These are phyloP conservation scores for Penicillium coprophilum DNA, from an alignment of 495 filamentous ascomycete species.

Conservation along the genomic window DNA sequence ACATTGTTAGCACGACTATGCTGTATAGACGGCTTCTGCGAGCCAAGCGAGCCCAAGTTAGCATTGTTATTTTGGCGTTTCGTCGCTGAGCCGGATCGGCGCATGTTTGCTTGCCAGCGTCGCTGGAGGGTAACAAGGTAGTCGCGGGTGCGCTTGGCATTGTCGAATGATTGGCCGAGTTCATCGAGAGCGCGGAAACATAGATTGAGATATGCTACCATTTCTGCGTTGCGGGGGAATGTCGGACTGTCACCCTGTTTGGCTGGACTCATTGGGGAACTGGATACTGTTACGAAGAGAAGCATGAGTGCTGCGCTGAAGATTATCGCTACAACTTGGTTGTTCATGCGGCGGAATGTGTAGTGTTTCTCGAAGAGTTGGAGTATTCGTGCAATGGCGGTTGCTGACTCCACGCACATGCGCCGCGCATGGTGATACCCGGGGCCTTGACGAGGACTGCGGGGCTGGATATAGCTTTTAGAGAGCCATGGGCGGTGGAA, in stretches of 20 bases:
- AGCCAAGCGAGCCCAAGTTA: constrained; percentile 15
- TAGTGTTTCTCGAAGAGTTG: constrained; percentile 51
- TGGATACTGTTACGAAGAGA: constrained; percentile 47
- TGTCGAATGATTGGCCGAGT: constrained; percentile 48
- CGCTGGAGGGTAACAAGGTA: constrained; percentile 47
- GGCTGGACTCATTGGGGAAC: constrained; percentile 28
- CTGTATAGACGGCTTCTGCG: constrained; percentile 6
- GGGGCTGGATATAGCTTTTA: constrained; percentile 49
- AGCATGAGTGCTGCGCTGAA: constrained; percentile 53
- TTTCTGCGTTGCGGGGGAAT: constrained; percentile 36
- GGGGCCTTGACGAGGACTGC: constrained; percentile 43
- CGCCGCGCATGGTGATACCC: constrained; percentile 48
- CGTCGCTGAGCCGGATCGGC: constrained; percentile 34
- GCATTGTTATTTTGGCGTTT: constrained; percentile 39
- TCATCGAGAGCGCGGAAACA: constrained; percentile 51
- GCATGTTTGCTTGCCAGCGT: constrained; percentile 50
- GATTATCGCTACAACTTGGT: constrained; percentile 50
- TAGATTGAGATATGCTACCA: constrained; percentile 48
- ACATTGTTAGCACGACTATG: not conserved
- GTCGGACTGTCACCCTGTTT: constrained; percentile 25
- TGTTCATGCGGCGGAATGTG: constrained; percentile 52
- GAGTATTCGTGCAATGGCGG: constrained; percentile 44
- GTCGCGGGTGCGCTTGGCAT: constrained; percentile 47
- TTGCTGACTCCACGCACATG: constrained; percentile 51
- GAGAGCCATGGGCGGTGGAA: constrained; percentile 53